Conservation (phyloP, 1,284 basidiomycete genomes). For the Cutaneotrichosporon spelunceum region DNA sequence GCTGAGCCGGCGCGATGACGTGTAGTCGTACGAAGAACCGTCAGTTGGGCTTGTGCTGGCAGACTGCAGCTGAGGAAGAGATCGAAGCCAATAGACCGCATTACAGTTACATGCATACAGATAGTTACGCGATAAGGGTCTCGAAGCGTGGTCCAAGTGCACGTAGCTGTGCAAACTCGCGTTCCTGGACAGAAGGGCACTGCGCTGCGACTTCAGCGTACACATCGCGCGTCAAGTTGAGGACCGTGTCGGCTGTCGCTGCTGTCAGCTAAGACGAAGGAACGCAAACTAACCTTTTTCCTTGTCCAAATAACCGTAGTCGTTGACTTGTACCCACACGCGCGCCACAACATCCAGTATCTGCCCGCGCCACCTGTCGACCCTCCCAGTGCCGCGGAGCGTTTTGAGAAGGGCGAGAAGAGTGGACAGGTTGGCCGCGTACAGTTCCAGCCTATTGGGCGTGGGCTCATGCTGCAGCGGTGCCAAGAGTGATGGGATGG, state of each 20-base stretch:
- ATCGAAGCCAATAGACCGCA: neutral
- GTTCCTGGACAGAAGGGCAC: constrained; percentile 18
- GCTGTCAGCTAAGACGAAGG: neutral
- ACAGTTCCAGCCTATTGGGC: constrained; percentile 32
- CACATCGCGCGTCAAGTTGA: constrained; percentile 5
- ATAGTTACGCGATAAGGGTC: constrained; percentile 16
- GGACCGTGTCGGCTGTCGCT: neutral
- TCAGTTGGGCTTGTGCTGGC: neutral
- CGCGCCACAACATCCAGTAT: constrained; percentile 42
- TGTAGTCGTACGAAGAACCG: neutral
- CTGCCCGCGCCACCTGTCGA: constrained; percentile 47
- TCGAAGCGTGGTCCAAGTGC: constrained; percentile 19
- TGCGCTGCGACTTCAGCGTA: constrained; percentile 18
- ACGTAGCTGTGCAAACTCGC: constrained; percentile 19
- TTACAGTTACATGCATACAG: constrained; percentile 13
- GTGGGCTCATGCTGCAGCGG: constrained; percentile 44
- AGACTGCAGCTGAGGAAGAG: neutral
- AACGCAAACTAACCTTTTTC: neutral
- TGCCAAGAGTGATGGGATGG: constrained; percentile 45
- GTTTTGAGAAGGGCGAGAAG: constrained; percentile 32
- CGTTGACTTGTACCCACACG: constrained; percentile 35
- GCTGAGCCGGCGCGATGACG: constrained; percentile 22
- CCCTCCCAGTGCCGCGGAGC: constrained; percentile 30
- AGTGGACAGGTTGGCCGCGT: constrained; percentile 41
- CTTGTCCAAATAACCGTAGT: constrained; percentile 21